Conservation (phyloP, 2,329 filamentous ascomycete genomes). For the Sporothrix inflata region DNA sequence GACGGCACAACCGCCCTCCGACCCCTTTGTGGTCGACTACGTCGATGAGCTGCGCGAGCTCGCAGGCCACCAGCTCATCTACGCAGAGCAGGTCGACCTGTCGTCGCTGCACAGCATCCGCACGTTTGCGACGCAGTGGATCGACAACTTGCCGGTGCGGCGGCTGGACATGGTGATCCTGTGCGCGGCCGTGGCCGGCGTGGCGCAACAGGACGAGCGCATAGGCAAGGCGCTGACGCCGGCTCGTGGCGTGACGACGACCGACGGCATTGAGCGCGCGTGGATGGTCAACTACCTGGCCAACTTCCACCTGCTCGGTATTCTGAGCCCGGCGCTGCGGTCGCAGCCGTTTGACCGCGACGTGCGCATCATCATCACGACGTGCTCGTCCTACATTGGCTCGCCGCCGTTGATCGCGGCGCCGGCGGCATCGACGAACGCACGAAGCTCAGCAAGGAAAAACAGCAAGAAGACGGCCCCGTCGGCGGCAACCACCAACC, state of each 20-base stretch:
- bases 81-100: conserved; percentile 92
- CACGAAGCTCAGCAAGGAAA: background rate
- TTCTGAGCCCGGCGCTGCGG: conserved; percentile 85
- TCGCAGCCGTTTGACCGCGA: conserved; percentile 93
- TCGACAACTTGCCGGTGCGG: conserved; percentile 89
- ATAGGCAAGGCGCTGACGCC: conserved; percentile 15
- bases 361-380: conserved; percentile 83
- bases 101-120: conserved; percentile 87
- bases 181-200: conserved; percentile 63
- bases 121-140: conserved; percentile 94
- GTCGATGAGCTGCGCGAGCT: conserved; percentile 81
- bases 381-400: conserved; percentile 85
- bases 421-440: conserved; percentile 31
- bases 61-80: conserved; percentile 84
- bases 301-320: conserved; percentile 92
- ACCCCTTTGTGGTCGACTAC: conserved; percentile 89
- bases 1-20: conserved; percentile 76
- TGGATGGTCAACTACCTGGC: conserved; percentile 96
- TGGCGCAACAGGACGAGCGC: conserved; percentile 50
- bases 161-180: conserved; percentile 89
- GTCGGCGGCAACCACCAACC: background rate
- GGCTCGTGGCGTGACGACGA: conserved; percentile 57
- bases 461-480: background rate
- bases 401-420: conserved; percentile 67
- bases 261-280: conserved; percentile 81